Percentiles rank a stretch among this genome's conserved stretches.
Conservation (phyloP, 2,329 filamentous ascomycete species). For the Ustilaginoidea virens region DNA sequence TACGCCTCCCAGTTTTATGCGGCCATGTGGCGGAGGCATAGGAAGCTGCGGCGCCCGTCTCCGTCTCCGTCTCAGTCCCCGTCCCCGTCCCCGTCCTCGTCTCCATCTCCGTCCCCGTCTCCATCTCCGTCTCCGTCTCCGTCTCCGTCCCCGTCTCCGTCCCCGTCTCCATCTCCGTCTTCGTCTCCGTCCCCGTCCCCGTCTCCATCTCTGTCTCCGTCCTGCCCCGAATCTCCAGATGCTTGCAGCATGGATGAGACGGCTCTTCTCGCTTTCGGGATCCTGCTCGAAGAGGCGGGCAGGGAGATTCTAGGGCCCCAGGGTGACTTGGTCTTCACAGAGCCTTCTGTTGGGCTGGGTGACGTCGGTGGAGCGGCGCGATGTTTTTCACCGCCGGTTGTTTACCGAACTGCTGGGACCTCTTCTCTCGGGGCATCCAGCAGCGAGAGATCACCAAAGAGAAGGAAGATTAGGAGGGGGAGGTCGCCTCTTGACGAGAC, state of each 20-base stretch:
- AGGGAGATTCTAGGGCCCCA: constrained; percentile 43
- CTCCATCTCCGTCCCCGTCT: no score
- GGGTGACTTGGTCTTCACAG: constrained; percentile 59
- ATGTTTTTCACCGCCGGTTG: constrained; percentile 8
- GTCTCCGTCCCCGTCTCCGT: no score
- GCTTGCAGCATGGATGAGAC: constrained; percentile 62
- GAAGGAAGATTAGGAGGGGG: constrained; percentile 13
- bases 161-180: no score
- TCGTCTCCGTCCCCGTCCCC: no score
- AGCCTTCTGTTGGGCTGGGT: constrained; percentile 21
- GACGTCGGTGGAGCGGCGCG: constrained; percentile 4
- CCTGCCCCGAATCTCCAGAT: no score
- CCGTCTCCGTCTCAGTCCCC: no score
- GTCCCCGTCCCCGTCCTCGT: no score
- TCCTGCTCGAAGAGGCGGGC: constrained; percentile 57
- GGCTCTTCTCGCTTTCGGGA: constrained; percentile 58
- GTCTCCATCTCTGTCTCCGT: no score
- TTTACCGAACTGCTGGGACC: constrained; percentile 10
- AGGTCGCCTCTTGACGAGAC: no score
- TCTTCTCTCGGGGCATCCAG: constrained; percentile 7
- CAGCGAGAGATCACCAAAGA: constrained; percentile 13
- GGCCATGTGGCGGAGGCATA: constrained; percentile 15
- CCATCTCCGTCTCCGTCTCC: no score
- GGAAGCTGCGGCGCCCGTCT: no score
- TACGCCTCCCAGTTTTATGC: constrained; percentile 56